These are phyloP conservation scores for Aspergillus panamensis DNA, from an alignment of 495 filamentous ascomycete species.

Conservation along the genomic window DNA sequence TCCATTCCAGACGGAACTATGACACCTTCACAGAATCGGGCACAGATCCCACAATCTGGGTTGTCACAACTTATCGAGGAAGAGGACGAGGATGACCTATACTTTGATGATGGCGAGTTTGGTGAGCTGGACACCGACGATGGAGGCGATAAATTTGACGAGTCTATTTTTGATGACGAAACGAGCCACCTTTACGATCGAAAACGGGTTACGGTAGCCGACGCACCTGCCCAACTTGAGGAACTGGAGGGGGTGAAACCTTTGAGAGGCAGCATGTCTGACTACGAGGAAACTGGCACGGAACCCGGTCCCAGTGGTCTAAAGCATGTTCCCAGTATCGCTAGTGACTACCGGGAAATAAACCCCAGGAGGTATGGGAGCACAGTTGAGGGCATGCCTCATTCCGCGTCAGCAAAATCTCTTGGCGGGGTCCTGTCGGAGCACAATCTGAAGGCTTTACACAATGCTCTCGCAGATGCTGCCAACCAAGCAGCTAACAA, in stretches of 20 bases:
- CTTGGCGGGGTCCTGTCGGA: slow-evolving; percentile 47
- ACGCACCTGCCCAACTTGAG: slow-evolving; percentile 14
- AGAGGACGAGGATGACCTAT: slow-evolving; percentile 62
- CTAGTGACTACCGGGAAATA: slow-evolving; percentile 33
- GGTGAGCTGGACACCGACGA: slow-evolving; percentile 48
- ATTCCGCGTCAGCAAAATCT: slow-evolving; percentile 30
- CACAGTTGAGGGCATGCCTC: slow-evolving; percentile 28
- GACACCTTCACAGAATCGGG: not conserved
- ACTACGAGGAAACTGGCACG: slow-evolving; percentile 12
- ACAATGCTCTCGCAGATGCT: slow-evolving; percentile 75
- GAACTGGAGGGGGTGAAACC: slow-evolving; percentile 11
- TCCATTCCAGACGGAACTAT: not conserved
- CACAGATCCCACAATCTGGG: not conserved
- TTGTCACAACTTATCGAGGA: slow-evolving; percentile 7
- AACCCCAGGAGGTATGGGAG: slow-evolving; percentile 28
- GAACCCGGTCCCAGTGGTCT: slow-evolving; percentile 19
- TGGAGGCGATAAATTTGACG: slow-evolving; percentile 62
- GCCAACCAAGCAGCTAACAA: slow-evolving; percentile 69
- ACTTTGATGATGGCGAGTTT: slow-evolving; percentile 78
- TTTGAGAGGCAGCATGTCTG: slow-evolving; percentile 18
- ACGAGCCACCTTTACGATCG: slow-evolving; percentile 49
- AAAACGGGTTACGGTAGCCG: slow-evolving; percentile 24
- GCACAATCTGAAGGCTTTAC: slow-evolving; percentile 67
- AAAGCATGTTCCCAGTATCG: slow-evolving; percentile 41
- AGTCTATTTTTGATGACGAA: slow-evolving; percentile 73